phyloP scores from a whole-genome alignment of 371 early-diverging fungal species.

The Dichotomocladium elegans region DNA sequence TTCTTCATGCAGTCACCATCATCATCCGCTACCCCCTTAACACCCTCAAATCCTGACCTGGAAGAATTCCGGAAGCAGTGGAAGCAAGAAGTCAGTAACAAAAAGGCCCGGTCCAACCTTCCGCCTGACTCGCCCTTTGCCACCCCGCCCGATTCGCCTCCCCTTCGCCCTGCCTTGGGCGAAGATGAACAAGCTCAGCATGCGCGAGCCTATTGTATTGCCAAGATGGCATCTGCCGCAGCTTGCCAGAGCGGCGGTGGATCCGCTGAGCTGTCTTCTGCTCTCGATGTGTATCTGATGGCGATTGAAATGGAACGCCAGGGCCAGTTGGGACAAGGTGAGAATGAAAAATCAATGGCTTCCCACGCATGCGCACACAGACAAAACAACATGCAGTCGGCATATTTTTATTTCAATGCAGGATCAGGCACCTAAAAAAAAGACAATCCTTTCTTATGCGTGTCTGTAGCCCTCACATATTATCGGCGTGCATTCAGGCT shows the following conservation, averaged over 20 bases:
- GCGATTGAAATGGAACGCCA: slow-evolving; percentile 28
- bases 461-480: slow-evolving; percentile 21
- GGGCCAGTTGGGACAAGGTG: slow-evolving; percentile 33
- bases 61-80: slow-evolving; percentile 23
- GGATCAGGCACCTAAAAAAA: not conserved
- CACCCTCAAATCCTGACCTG: not conserved
- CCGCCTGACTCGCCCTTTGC: slow-evolving; percentile 5
- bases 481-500: slow-evolving; percentile 36
- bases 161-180: not conserved
- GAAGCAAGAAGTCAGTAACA: slow-evolving; percentile 14
- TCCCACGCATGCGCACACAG: not conserved
- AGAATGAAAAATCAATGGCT: not conserved
- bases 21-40: not conserved
- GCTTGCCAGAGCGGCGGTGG: too few relatives aligned
- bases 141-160: slow-evolving; percentile 1
- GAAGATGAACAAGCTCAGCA: not conserved
- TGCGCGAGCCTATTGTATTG: too few relatives aligned
- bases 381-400: not conserved
- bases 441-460: not conserved
- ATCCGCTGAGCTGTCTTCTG: not conserved
- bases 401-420: too few relatives aligned
- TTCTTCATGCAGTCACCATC: not conserved
- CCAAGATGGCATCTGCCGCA: too few relatives aligned
- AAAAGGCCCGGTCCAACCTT: slow-evolving; percentile 1
- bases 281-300: slow-evolving; percentile 21